These are phyloP conservation scores for Solanum tarapatanum DNA, from an alignment of 257 asterid species.

Conservation along the genomic window DNA sequence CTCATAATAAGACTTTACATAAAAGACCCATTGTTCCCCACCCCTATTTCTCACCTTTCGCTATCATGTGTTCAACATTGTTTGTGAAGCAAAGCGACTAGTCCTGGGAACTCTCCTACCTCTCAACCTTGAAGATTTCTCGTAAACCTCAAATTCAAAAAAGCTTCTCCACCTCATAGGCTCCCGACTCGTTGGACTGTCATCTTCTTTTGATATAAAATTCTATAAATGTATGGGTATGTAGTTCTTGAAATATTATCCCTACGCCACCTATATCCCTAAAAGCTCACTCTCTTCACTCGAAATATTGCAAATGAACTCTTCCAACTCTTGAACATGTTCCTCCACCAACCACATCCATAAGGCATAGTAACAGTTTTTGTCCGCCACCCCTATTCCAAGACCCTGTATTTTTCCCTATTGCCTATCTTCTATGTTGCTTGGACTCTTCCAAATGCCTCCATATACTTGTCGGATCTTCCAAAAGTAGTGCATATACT, in stretches of 20 bases:
- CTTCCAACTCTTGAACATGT: background rate
- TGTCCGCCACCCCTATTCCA: background rate
- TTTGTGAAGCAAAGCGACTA: background rate
- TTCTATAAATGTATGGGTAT: background rate
- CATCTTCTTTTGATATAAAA: background rate
- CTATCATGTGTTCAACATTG: background rate
- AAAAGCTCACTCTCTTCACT: background rate
- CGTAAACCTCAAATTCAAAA: background rate
- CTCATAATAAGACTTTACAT: background rate
- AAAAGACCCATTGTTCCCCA: background rate
- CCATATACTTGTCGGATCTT: background rate
- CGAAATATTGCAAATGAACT: background rate
- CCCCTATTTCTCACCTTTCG: background rate
- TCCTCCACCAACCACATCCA: background rate
- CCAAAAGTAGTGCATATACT: background rate
- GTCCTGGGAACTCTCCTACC: background rate
- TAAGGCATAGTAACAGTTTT: background rate
- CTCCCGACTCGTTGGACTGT: background rate
- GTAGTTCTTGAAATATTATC: background rate
- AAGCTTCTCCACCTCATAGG: background rate
- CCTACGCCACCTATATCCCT: background rate
- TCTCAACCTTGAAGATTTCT: background rate
- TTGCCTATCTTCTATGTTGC: background rate
- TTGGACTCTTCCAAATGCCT: background rate
- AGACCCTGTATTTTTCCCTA: background rate